These are phyloP conservation scores for Plasmodium billcollinsi DNA, from an alignment of 169 alveolate genomes.

Conservation along the genomic window DNA sequence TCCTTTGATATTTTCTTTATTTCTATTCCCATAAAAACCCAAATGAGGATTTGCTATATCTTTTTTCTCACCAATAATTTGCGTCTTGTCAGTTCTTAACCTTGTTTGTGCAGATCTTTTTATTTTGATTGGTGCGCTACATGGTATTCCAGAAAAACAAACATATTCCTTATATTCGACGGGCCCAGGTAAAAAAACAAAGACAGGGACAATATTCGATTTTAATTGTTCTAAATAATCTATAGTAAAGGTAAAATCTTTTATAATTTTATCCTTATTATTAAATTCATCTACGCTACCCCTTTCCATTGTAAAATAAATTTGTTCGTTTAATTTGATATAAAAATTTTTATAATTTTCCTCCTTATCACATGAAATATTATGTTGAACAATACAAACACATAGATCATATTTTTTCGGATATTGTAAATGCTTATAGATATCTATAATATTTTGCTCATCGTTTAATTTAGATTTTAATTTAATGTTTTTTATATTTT, in stretches of 20 bases:
- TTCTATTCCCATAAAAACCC: not conserved
- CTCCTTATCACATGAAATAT: constrained; percentile 27
- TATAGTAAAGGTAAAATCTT: constrained; percentile 24
- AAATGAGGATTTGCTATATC: not conserved
- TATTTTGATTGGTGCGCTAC: constrained; percentile 20
- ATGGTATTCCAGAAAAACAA: constrained; percentile 53
- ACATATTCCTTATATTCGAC: constrained; percentile 39
- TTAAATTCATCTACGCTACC: constrained; percentile 5
- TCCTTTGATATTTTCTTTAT: not conserved
- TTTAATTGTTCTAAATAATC: constrained; percentile 27
- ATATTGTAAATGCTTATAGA: constrained; percentile 27
- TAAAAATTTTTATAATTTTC: constrained; percentile 14
- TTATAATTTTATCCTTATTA: not conserved
- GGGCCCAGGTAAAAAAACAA: constrained; percentile 55
- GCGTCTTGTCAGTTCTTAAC: not conserved
- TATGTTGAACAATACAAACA: constrained; percentile 20
- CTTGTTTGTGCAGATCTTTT: constrained; percentile 6
- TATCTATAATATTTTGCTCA: constrained; percentile 18
- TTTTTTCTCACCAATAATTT: not conserved
- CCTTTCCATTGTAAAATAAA: not conserved
- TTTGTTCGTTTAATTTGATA: not conserved
- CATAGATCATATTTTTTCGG: constrained; percentile 67
- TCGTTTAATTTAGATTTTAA: constrained; percentile 35
- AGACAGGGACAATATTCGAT: constrained; percentile 21
- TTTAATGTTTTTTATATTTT: constrained; percentile 27